A percentile compares a stretch with the other conserved stretches of the same genome.
Conservation (phyloP, 208 protist genomes). For the Acanthamoeba castellanii region DNA sequence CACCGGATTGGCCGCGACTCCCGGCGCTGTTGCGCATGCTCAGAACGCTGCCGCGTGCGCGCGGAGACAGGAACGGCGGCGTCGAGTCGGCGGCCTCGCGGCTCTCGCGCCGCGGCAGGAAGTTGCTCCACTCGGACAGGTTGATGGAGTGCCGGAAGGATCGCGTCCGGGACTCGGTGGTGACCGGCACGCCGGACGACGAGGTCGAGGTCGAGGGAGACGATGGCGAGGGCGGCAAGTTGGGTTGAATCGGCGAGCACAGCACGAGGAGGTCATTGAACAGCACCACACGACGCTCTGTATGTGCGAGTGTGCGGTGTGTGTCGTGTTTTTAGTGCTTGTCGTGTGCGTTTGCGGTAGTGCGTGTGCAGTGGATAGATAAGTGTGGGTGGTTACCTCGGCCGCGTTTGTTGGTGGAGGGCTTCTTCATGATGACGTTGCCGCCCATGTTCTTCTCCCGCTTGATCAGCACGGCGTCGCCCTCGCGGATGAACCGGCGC, state of each 20-base stretch:
- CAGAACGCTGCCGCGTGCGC: not conserved
- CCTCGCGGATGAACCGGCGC: slow-evolving; percentile 25
- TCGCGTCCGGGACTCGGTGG: not conserved
- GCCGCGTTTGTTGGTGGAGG: slow-evolving; percentile 19
- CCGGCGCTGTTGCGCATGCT: not conserved
- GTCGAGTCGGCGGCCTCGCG: not conserved
- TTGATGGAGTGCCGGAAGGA: slow-evolving; percentile 63
- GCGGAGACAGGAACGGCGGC: slow-evolving; percentile 23
- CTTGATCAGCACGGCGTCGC: slow-evolving; percentile 37
- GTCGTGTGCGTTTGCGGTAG: not conserved
- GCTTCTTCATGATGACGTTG: slow-evolving; percentile 69
- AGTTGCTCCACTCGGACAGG: slow-evolving; percentile 48
- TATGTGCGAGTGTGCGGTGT: not conserved
- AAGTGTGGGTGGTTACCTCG: not conserved
- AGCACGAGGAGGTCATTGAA: slow-evolving; percentile 57
- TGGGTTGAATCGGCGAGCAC: not conserved
- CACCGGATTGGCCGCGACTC: not conserved
- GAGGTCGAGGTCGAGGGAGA: not conserved
- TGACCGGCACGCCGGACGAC: not conserved
- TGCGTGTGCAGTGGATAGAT: not conserved
- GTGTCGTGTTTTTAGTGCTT: too few relatives aligned
- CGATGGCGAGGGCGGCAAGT: not conserved
- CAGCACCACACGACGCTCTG: slow-evolving; percentile 33
- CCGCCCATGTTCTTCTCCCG: slow-evolving; percentile 55
- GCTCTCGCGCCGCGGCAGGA: slow-evolving; percentile 49